Percentiles rank a stretch among this genome's conserved stretches.
Evolutionary conservation across 129 eudicot genomes (phyloP).

Genomic region (Glebionis coronaria): DNA sequence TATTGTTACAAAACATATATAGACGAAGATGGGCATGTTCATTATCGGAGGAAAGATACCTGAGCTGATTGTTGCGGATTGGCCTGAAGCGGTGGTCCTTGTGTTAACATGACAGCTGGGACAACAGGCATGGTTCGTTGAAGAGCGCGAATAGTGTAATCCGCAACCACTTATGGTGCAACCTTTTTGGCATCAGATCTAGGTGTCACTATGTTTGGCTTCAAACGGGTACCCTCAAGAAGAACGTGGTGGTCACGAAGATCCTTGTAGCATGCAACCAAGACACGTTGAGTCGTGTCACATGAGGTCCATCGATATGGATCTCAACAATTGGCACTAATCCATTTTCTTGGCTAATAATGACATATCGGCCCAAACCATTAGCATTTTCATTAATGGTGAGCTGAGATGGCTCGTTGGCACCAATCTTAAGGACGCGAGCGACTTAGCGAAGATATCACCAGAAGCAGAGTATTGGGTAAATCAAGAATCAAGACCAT

Average conservation of each 20-base stretch:
- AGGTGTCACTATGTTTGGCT: slow-evolving; percentile 71
- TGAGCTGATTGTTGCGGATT: too few species aligned
- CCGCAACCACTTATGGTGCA: slow-evolving; percentile 52
- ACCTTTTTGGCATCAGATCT: slow-evolving; percentile 56
- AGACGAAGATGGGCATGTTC: too few species aligned
- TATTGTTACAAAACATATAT: too few species aligned
- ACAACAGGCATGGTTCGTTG: slow-evolving; percentile 59
- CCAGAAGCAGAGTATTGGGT: slow-evolving; percentile 51
- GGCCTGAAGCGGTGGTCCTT: too few species aligned
- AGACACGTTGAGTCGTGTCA: slow-evolving; percentile 48
- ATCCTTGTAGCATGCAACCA: slow-evolving; percentile 67
- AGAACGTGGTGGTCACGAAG: slow-evolving; percentile 63
- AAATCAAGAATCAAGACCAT: slow-evolving; percentile 45
- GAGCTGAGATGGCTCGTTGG: slow-evolving; percentile 58
- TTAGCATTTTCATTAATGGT: slow-evolving; percentile 54
- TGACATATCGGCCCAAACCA: slow-evolving; percentile 60
- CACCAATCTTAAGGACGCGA: slow-evolving; percentile 61
- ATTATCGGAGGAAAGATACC: too few species aligned
- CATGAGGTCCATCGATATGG: slow-evolving; percentile 54
- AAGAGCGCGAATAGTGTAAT: slow-evolving; percentile 58
- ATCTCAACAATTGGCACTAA: slow-evolving; percentile 62
- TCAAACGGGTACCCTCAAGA: slow-evolving; percentile 58
- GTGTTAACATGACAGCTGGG: slow-evolving; percentile 58
- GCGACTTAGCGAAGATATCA: slow-evolving; percentile 65
- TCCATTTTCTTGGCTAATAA: slow-evolving; percentile 63